Conservation (phyloP, 1,284 basidiomycete genomes). For the Athelia psychrophila region DNA sequence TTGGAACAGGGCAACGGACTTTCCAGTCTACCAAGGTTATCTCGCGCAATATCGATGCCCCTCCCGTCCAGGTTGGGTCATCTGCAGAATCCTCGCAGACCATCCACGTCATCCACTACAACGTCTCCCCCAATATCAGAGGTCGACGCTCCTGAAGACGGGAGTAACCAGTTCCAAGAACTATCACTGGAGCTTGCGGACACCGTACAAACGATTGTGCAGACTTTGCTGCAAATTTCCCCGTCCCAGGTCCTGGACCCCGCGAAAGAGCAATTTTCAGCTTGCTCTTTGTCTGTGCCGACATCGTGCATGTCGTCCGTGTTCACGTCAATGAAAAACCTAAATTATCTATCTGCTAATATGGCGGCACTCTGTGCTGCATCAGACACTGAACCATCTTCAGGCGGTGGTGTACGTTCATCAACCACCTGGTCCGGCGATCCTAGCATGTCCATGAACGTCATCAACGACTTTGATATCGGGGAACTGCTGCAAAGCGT, state of each 20-base stretch:
- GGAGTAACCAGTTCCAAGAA: constrained; percentile 55
- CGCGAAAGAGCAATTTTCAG: constrained; percentile 88
- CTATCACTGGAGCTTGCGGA: constrained; percentile 83
- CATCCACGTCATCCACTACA: constrained; percentile 6
- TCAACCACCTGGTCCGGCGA: constrained; percentile 1
- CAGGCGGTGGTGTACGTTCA: constrained; percentile 1
- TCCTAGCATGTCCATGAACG: constrained; percentile 2
- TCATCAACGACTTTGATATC: constrained; percentile 55
- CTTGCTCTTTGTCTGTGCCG: constrained; percentile 81
- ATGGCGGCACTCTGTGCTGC: constrained; percentile 47
- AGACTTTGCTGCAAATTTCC: constrained; percentile 84
- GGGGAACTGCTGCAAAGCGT: constrained; percentile 72
- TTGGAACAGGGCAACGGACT: constrained; percentile 17
- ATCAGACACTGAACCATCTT: constrained; percentile 2
- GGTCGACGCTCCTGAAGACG: constrained; percentile 24
- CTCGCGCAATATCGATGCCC: constrained; percentile 72
- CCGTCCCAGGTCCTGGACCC: constrained; percentile 88
- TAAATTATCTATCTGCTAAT: constrained; percentile 88
- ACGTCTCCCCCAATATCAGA: constrained; percentile 3
- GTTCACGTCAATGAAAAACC: constrained; percentile 85
- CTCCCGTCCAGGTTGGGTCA: constrained; percentile 65
- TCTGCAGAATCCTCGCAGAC: constrained; percentile 60
- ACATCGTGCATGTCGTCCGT: constrained; percentile 85
- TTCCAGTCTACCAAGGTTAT: constrained; percentile 46
- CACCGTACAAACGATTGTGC: constrained; percentile 82